A percentile compares a stretch with the other conserved stretches of the same genome.
phyloP scores from a whole-genome alignment of 352 stramenopile genomes.

The Phytopythium mirpurense region DNA sequence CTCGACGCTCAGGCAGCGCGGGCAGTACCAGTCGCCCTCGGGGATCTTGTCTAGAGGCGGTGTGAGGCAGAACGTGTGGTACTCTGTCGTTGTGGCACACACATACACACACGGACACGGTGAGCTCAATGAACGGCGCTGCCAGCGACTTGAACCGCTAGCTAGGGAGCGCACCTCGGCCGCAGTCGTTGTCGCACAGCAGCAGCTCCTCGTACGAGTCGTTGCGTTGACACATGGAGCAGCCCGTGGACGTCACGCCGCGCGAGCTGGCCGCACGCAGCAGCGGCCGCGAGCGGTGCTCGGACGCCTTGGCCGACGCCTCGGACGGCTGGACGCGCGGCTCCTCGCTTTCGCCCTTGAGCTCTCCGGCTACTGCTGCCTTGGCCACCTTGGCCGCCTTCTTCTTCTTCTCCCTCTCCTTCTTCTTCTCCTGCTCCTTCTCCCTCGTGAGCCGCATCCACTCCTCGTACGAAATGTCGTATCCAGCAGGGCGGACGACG shows the following conservation, averaged over 20 bases:
- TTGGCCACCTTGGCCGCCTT: too few species aligned
- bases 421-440: too few species aligned
- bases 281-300: not conserved
- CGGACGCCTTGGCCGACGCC: not conserved
- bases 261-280: not conserved
- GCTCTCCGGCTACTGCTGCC: too few species aligned
- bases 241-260: slow-evolving; percentile 14
- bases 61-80: slow-evolving; percentile 41
- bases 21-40: slow-evolving; percentile 45
- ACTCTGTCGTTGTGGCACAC: slow-evolving; percentile 13
- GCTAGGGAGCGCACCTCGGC: slow-evolving; percentile 22
- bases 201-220: slow-evolving; percentile 34
- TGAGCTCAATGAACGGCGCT: too few species aligned
- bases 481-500: not conserved
- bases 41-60: slow-evolving; percentile 41
- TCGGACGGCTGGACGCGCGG: not conserved
- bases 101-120: too few species aligned
- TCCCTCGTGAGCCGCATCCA: not conserved
- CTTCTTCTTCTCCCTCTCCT: too few species aligned
- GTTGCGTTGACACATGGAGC: slow-evolving; percentile 27
- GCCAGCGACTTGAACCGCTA: too few species aligned
- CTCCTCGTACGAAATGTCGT: not conserved
- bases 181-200: slow-evolving; percentile 51
- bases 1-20: slow-evolving; percentile 22
- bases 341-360: not conserved